phyloP scores from a whole-genome alignment of 1,284 basidiomycete genomes.

The Inonotus hispidus region DNA sequence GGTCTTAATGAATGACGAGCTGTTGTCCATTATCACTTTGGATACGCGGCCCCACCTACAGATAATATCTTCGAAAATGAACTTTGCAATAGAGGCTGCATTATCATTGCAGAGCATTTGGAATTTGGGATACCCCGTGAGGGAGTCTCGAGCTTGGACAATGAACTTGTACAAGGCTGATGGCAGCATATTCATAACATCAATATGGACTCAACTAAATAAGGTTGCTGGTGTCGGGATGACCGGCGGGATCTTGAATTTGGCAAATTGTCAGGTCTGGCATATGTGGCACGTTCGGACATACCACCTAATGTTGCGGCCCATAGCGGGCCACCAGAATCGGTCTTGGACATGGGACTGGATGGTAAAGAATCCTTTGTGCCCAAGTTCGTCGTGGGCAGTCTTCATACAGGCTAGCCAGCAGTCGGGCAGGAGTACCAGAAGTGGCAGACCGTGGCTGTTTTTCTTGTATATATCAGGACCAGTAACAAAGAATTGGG shows the following conservation, averaged over 20 bases:
- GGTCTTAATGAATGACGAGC: no score
- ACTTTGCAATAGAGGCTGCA: constrained; percentile 20
- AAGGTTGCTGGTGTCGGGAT: no score
- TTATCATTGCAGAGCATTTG: constrained; percentile 21
- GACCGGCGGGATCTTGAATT: no score
- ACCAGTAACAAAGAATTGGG: no score
- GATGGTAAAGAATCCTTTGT: constrained; percentile 23
- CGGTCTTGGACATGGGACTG: constrained; percentile 1
- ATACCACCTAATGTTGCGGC: constrained; percentile 29
- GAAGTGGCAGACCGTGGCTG: no score
- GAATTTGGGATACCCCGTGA: constrained; percentile 25
- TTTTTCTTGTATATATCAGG: no score
- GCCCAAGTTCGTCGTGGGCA: constrained; percentile 26
- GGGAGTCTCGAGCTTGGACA: constrained; percentile 26
- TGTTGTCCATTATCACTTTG: constrained; percentile 32
- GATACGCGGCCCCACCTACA: constrained; percentile 27
- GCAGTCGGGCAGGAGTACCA: not conserved
- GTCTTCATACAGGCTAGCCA: not conserved
- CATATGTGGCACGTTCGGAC: constrained; percentile 32
- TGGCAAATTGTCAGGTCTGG: no score
- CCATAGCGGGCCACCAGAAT: constrained; percentile 29
- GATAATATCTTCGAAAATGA: constrained; percentile 25
- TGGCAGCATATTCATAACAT: no score
- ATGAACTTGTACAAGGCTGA: no score
- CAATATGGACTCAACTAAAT: no score